Percentiles rank a stretch among this genome's conserved stretches.
These are phyloP conservation scores for Eucalyptus guilfoylei DNA, from an alignment of 345 rosid genomes.

Conservation along the genomic window DNA sequence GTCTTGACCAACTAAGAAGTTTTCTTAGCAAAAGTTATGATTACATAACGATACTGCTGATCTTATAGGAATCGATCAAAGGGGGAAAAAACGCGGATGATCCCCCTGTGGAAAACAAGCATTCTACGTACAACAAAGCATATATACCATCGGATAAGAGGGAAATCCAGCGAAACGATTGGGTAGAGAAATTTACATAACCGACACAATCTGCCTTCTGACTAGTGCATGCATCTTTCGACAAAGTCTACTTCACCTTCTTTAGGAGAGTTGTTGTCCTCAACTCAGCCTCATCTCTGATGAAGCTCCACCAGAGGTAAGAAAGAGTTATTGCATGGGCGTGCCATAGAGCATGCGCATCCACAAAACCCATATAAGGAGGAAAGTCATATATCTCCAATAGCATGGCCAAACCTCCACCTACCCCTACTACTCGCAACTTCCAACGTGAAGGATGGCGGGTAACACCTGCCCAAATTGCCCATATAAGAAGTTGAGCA, in stretches of 20 bases:
- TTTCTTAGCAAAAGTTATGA: no score
- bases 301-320: conserved; percentile 79
- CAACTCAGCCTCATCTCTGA: conserved; percentile 62
- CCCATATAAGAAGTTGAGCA: conserved; percentile 65
- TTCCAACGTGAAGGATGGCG: conserved; percentile 71
- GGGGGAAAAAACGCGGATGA: background rate
- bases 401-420: conserved; percentile 33
- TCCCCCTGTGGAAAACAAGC: background rate
- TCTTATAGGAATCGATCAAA: no score
- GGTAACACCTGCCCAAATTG: conserved; percentile 55
- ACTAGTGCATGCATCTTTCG: background rate
- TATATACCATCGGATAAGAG: background rate
- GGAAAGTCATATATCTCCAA: conserved; percentile 58
- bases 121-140: background rate
- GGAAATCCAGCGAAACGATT: background rate
- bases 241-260: conserved; percentile 26
- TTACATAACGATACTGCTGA: no score
- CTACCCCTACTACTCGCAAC: conserved; percentile 44
- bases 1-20: no score
- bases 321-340: conserved; percentile 54
- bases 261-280: conserved; percentile 43
- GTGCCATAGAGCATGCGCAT: conserved; percentile 68
- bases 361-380: conserved; percentile 48
- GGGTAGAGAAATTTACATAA: background rate
- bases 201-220: background rate